Evolutionary conservation across 208 protist genomes (phyloP).

Genomic region (Trichomonas vaginalis): DNA sequence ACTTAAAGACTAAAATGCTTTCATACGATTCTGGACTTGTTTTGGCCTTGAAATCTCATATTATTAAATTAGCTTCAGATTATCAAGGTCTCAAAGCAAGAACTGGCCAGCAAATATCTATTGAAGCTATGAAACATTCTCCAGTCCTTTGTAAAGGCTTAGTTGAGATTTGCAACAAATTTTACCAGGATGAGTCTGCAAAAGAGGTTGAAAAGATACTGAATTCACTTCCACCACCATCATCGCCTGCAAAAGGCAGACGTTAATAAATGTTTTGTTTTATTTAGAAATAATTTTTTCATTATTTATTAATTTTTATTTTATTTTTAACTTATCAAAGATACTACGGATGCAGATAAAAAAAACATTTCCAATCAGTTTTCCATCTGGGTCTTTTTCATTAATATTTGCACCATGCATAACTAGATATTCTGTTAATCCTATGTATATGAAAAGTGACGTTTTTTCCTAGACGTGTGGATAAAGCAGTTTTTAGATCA

Average conservation of each 20-base stretch:
- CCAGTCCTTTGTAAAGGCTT: background rate
- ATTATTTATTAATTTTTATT: no score
- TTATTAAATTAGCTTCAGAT: background rate
- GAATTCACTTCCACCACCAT: background rate
- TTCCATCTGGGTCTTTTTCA: no score
- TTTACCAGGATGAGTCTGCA: background rate
- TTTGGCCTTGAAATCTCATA: background rate
- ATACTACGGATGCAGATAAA: background rate
- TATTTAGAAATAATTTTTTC: no score
- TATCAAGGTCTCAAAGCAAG: background rate
- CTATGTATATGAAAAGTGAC: background rate
- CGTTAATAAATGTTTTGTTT: background rate
- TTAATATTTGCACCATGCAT: background rate
- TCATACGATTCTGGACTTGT: background rate
- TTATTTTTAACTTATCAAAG: no score
- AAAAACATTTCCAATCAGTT: background rate
- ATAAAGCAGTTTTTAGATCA: no score
- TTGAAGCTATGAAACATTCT: background rate
- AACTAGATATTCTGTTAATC: background rate
- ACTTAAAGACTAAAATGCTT: background rate
- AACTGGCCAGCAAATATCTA: background rate
- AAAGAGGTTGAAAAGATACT: background rate
- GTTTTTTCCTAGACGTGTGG: no score
- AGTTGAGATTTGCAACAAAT: background rate
- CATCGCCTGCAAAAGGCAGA: background rate